These are phyloP conservation scores for Plicaturopsis crispa DNA, from an alignment of 768 basidiomycete genomes.

Conservation along the genomic window DNA sequence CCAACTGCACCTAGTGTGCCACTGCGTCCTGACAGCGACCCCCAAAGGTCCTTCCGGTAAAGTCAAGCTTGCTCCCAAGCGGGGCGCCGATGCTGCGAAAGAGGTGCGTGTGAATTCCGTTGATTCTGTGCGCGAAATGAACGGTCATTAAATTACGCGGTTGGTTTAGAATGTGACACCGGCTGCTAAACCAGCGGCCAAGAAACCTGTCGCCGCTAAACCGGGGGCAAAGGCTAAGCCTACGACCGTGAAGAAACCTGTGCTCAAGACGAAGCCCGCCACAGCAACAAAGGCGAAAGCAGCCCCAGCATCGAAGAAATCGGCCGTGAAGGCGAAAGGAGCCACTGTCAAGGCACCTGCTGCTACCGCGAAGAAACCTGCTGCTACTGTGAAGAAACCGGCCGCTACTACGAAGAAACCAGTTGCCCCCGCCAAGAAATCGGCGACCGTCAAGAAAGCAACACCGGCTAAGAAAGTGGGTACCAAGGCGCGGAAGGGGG, in stretches of 20 bases:
- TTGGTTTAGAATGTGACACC: conserved; percentile 6
- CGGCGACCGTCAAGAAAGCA: conserved; percentile 14
- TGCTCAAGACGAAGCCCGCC: conserved; percentile 13
- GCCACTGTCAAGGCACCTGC: conserved; percentile 15
- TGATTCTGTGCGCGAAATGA: conserved; percentile 10
- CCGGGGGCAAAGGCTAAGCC: conserved; percentile 3
- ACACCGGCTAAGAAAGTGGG: conserved; percentile 10
- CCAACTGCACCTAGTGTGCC: conserved; percentile 1
- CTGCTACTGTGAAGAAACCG: conserved; percentile 3
- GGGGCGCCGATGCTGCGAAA: conserved; percentile 50
- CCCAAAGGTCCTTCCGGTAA: conserved; percentile 37
- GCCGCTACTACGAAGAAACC: conserved; percentile 4
- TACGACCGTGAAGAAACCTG: conserved; percentile 2
- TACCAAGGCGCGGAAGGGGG: conserved; percentile 12
- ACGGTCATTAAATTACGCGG: conserved; percentile 17
- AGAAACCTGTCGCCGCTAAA: conserved; percentile 1
- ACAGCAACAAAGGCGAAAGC: conserved; percentile 23
- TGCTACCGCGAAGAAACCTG: conserved; percentile 14
- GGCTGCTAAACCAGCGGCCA: background rate
- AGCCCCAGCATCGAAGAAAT: conserved; percentile 14
- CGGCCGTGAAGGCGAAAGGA: conserved; percentile 16
- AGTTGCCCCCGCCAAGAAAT: conserved; percentile 5
- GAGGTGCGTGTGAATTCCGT: conserved; percentile 37
- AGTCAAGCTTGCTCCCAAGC: conserved; percentile 67
- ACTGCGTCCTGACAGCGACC: conserved; percentile 1